Percentiles rank a stretch among this genome's conserved stretches.
Conservation (phyloP, 2,329 filamentous ascomycete genomes). For the Microthyrium microscopicum region DNA sequence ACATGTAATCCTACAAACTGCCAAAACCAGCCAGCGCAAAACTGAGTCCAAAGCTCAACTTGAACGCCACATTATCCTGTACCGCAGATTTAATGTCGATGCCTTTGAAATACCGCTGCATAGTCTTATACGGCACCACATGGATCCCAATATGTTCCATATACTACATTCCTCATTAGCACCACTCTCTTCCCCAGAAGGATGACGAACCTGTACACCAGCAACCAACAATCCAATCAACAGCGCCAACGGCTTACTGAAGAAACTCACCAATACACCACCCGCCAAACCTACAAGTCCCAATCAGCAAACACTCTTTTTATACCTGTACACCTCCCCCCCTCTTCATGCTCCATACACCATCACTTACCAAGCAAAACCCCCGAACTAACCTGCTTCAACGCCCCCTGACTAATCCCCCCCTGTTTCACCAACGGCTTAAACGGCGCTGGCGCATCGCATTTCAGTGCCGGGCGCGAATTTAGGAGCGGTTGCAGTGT, state of each 20-base stretch:
- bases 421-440: conserved; percentile 22
- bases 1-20: no score
- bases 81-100: conserved; percentile 35
- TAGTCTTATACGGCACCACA: conserved; percentile 28
- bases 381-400: conserved; percentile 29
- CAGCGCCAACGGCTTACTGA: conserved; percentile 53
- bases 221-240: conserved; percentile 49
- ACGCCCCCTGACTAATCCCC: conserved; percentile 22
- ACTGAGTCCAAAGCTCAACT: conserved; percentile 52
- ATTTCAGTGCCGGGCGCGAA: conserved; percentile 15
- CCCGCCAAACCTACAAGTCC: conserved; percentile 37
- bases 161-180: conserved; percentile 18
- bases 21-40: conserved; percentile 57
- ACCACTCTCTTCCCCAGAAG: background rate
- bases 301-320: background rate
- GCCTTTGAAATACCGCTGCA: conserved; percentile 34
- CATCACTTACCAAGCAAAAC: conserved; percentile 25
- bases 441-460: conserved; percentile 23
- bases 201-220: conserved; percentile 38
- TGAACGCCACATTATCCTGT: conserved; percentile 45
- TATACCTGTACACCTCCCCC: background rate
- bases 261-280: conserved; percentile 50
- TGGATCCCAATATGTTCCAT: conserved; percentile 35
- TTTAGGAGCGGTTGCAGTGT: conserved; percentile 17
- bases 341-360: background rate